Conservation (phyloP, 2,329 filamentous ascomycete species). For the Alternaria brassicicola region DNA sequence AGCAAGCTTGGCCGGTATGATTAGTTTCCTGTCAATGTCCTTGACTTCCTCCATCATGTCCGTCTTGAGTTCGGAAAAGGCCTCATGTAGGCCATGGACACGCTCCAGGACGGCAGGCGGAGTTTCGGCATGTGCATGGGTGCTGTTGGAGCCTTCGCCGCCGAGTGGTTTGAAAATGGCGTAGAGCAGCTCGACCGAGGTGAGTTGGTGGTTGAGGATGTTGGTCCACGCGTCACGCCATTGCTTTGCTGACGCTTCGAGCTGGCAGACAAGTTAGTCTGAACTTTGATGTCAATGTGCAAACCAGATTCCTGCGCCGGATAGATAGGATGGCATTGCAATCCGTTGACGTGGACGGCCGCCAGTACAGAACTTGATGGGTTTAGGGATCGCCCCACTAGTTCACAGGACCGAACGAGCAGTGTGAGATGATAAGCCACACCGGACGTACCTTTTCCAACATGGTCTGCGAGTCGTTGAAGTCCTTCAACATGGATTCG, state of each 20-base stretch:
- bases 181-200: constrained; percentile 71
- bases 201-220: constrained; percentile 71
- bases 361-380: neutral
- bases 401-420: constrained; percentile 13
- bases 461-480: constrained; percentile 78
- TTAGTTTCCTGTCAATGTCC: constrained; percentile 72
- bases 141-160: constrained; percentile 61
- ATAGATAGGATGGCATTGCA: neutral
- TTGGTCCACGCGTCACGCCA: constrained; percentile 82
- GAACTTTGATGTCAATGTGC: neutral
- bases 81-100: constrained; percentile 67
- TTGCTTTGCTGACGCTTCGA: constrained; percentile 74
- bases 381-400: constrained; percentile 23
- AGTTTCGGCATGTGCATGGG: constrained; percentile 63
- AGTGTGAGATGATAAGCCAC: constrained; percentile 7
- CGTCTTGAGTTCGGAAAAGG: constrained; percentile 71
- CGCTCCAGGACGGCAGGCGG: constrained; percentile 68
- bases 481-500: constrained; percentile 75
- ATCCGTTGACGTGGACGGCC: neutral
- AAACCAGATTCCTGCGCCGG: neutral
- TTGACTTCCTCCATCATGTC: constrained; percentile 75
- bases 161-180: constrained; percentile 78
- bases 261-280: constrained; percentile 53
- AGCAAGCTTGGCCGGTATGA: constrained; percentile 72
- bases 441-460: constrained; percentile 66